Evolutionary conservation across 2,329 filamentous ascomycete species (phyloP).

Genomic region (Septoria petroselini): DNA sequence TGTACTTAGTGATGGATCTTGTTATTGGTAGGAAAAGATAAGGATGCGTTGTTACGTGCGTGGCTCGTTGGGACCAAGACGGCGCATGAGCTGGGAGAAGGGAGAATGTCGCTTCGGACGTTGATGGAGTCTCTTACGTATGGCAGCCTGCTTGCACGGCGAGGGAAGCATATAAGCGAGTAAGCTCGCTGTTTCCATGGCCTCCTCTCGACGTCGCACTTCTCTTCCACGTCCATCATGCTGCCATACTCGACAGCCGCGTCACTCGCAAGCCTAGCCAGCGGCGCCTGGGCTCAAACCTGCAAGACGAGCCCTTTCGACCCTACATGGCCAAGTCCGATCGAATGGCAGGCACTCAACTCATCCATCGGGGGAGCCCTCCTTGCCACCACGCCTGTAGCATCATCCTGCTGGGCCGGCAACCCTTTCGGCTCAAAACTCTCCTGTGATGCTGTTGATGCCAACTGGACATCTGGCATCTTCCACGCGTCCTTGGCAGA

Average conservation of each 20-base stretch:
- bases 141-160: neutral
- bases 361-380: constrained; percentile 24
- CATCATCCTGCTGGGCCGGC: constrained; percentile 36
- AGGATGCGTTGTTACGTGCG: no score
- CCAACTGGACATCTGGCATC: constrained; percentile 33
- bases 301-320: constrained; percentile 23
- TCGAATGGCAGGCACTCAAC: constrained; percentile 20
- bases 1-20: no score
- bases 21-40: no score
- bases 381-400: constrained; percentile 30
- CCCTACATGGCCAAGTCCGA: constrained; percentile 11
- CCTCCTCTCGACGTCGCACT: no score
- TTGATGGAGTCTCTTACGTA: no score
- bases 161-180: neutral
- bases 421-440: constrained; percentile 32
- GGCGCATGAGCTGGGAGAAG: no score
- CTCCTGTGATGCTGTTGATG: constrained; percentile 30
- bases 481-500: constrained; percentile 38
- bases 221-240: no score
- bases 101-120: no score
- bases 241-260: neutral
- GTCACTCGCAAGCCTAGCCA: neutral
- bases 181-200: no score
- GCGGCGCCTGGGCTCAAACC: neutral
- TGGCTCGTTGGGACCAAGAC: no score